These are phyloP conservation scores for Thalassiosira delicatula DNA, from an alignment of 352 stramenopile species.

Conservation along the genomic window DNA sequence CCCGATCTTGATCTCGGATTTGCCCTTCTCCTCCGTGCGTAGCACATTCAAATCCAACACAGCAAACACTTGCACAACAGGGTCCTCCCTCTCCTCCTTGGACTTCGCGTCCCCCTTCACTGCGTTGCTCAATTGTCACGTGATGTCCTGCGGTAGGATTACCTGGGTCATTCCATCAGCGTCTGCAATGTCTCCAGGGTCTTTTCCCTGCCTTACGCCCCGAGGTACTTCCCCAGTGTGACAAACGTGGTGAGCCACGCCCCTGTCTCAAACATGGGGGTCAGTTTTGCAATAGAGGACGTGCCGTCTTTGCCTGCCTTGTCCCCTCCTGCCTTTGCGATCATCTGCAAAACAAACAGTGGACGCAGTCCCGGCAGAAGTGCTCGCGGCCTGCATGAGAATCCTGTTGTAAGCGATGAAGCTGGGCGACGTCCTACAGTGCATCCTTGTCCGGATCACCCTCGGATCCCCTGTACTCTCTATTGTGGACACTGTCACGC, in stretches of 20 bases:
- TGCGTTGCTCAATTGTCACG: slow-evolving; percentile 18
- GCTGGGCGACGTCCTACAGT: too few species aligned
- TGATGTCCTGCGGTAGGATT: slow-evolving; percentile 29
- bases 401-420: too few species aligned
- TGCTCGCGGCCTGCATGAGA: too few species aligned
- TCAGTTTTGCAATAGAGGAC: slow-evolving; percentile 32
- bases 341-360: slow-evolving; percentile 79
- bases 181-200: slow-evolving; percentile 91
- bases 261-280: slow-evolving; percentile 91
- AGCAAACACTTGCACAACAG: slow-evolving; percentile 22
- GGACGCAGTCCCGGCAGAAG: too few species aligned
- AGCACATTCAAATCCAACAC: slow-evolving; percentile 72
- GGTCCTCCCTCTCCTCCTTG: slow-evolving; percentile 8
- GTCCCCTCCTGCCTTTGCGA: too few species aligned
- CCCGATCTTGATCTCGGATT: slow-evolving; percentile 74
- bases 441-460: too few species aligned
- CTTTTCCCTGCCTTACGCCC: slow-evolving; percentile 91
- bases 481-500: too few species aligned
- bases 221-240: slow-evolving; percentile 95
- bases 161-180: slow-evolving; percentile 88
- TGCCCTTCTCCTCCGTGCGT: slow-evolving; percentile 63
- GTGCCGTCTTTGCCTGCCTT: neutral
- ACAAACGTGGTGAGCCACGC: slow-evolving; percentile 98
- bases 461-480: too few species aligned
- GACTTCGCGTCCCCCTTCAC: slow-evolving; percentile 4